phyloP scores from a whole-genome alignment of 331 rosid species.

The Stylosanthes scabra region DNA sequence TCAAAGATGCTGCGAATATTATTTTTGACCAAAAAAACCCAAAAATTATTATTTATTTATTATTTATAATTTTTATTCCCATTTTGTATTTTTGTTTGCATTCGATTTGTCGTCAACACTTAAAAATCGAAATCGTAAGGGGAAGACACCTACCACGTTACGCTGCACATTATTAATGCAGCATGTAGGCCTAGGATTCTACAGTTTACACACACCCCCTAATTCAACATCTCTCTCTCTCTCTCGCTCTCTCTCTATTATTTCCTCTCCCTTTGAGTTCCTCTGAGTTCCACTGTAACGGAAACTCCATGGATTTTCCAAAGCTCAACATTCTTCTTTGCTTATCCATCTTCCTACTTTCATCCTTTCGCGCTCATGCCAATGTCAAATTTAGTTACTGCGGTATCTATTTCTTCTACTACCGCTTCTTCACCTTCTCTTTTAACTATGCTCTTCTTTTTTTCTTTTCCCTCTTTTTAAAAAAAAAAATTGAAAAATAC shows the following conservation, averaged over 20 bases:
- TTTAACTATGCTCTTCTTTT: neutral
- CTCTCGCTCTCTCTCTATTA: no score
- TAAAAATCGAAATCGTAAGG: no score
- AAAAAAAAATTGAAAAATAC: no score
- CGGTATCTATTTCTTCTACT: slow-evolving; percentile 40
- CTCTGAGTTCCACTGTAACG: neutral
- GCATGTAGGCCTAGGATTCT: neutral
- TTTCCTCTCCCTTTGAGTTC: neutral
- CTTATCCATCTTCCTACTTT: slow-evolving; percentile 46
- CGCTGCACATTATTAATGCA: no score
- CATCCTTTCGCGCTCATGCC: slow-evolving; percentile 54
- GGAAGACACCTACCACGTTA: no score
- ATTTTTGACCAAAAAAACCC: no score
- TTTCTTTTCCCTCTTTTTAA: neutral
- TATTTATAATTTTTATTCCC: no score
- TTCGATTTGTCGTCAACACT: no score
- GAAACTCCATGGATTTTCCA: slow-evolving; percentile 52
- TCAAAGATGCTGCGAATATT: no score
- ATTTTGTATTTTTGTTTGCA: no score
- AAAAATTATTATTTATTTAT: no score
- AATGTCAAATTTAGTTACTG: slow-evolving; percentile 57
- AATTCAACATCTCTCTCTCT: neutral
- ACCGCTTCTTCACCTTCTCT: neutral
- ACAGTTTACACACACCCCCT: neutral
- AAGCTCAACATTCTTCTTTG: slow-evolving; percentile 46